phyloP scores from a whole-genome alignment of 2,329 filamentous ascomycete genomes.

The Emergomyces orientalis region DNA sequence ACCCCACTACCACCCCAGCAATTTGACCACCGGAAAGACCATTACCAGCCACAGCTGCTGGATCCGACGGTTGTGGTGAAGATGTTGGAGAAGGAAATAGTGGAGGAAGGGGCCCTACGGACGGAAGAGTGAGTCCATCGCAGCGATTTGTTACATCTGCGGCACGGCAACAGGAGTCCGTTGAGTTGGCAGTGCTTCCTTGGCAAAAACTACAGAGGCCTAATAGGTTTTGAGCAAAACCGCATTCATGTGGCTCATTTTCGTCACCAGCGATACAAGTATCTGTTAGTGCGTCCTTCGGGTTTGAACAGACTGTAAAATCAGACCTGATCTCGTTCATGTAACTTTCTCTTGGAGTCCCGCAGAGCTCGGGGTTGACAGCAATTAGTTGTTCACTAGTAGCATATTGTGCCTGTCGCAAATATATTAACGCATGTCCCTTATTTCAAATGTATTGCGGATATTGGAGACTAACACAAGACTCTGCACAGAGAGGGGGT shows the following conservation, averaged over 20 bases:
- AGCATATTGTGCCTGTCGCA: conserved; percentile 62
- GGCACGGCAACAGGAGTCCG: conserved; percentile 88
- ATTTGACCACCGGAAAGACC: conserved; percentile 48
- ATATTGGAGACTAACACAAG: conserved; percentile 55
- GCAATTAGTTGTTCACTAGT: conserved; percentile 80
- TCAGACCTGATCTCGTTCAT: conserved; percentile 77
- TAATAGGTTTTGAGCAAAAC: conserved; percentile 59
- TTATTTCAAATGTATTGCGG: background rate
- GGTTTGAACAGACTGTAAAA: conserved; percentile 79
- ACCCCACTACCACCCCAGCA: conserved; percentile 81
- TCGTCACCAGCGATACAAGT: conserved; percentile 64
- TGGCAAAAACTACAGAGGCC: conserved; percentile 84
- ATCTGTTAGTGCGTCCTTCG: conserved; percentile 65
- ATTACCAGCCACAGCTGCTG: conserved; percentile 24
- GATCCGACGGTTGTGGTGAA: conserved; percentile 46
- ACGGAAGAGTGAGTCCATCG: conserved; percentile 65
- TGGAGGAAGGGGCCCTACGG: conserved; percentile 50
- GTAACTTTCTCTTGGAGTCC: conserved; percentile 54
- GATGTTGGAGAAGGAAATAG: conserved; percentile 57
- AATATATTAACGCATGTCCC: conserved; percentile 15
- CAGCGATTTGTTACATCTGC: conserved; percentile 67
- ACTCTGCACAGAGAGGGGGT: conserved; percentile 74
- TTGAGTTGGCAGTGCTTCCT: conserved; percentile 75
- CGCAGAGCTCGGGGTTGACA: conserved; percentile 63
- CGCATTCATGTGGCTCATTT: conserved; percentile 83